Evolutionary conservation across 164 flowering plant species (phyloP).

Genomic region (Houttuynia cordata): DNA sequence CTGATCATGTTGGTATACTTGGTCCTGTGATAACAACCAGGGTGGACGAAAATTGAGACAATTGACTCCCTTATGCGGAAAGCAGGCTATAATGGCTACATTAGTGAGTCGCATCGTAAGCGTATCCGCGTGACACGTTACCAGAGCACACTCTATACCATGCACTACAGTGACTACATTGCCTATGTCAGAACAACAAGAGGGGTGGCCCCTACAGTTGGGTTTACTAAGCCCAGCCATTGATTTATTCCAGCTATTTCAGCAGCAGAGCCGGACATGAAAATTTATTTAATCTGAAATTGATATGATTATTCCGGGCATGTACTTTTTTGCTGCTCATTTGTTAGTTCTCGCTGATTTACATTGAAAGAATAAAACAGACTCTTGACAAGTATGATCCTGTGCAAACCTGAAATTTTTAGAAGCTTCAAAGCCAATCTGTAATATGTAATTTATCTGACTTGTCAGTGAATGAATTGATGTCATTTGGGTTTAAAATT

Average conservation of each 20-base stretch:
- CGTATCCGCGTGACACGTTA: conserved; percentile 72
- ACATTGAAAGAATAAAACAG: not conserved
- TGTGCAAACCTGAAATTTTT: not conserved
- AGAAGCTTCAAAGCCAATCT: not conserved
- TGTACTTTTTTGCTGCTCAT: not conserved
- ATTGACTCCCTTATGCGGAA: conserved; percentile 89
- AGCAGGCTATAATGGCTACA: conserved; percentile 72
- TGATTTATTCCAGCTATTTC: not conserved
- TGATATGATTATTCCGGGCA: not conserved
- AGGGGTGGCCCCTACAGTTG: conserved; percentile 42
- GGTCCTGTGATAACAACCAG: conserved; percentile 13
- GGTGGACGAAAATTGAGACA: conserved; percentile 85
- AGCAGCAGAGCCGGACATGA: not conserved
- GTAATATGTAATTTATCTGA: not conserved
- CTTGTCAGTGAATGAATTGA: not conserved
- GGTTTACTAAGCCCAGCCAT: not conserved
- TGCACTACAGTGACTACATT: conserved; percentile 69
- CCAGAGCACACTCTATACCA: conserved; percentile 80
- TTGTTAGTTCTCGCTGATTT: not conserved
- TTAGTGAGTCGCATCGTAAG: conserved; percentile 59
- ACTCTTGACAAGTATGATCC: not conserved
- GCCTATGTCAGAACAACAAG: conserved; percentile 51
- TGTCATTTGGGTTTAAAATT: not conserved
- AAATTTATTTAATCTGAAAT: not conserved
- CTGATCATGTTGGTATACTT: not conserved